phyloP scores from a whole-genome alignment of 2,329 filamentous ascomycete genomes.

The Claviceps arundinis region DNA sequence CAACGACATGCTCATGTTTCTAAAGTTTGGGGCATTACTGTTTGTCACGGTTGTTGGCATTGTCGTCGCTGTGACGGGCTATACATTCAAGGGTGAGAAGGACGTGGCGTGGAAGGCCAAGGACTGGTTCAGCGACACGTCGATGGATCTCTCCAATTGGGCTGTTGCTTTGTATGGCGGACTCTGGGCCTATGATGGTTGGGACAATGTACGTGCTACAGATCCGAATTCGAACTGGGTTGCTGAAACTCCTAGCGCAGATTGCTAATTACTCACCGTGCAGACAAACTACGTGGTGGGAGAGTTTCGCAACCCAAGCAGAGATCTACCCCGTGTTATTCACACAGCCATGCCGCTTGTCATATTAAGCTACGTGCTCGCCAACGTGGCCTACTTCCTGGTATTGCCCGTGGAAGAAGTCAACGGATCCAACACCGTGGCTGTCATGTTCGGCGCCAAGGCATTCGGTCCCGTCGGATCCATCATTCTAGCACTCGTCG shows the following conservation, averaged over 20 bases:
- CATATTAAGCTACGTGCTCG: constrained; percentile 78
- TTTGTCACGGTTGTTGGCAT: constrained; percentile 80
- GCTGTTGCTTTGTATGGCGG: constrained; percentile 91
- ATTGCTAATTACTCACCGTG: background rate
- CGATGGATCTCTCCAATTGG: constrained; percentile 68
- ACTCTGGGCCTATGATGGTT: constrained; percentile 95
- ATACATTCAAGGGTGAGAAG: constrained; percentile 61
- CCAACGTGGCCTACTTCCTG: constrained; percentile 88
- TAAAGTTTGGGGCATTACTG: constrained; percentile 85
- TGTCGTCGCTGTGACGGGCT: constrained; percentile 76
- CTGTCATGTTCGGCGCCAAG: constrained; percentile 79
- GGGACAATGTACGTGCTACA: constrained; percentile 71
- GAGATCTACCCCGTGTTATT: constrained; percentile 86
- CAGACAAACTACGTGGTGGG: constrained; percentile 96
- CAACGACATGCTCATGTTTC: constrained; percentile 89
- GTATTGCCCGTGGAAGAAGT: constrained; percentile 72
- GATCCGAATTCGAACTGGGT: too few species aligned
- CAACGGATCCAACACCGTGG: constrained; percentile 86
- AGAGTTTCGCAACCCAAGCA: constrained; percentile 82
- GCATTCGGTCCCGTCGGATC: constrained; percentile 80
- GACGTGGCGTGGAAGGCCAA: constrained; percentile 77
- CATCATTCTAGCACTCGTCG: constrained; percentile 74
- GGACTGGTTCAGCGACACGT: constrained; percentile 82
- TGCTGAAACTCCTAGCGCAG: too few species aligned
- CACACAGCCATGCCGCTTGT: constrained; percentile 94